A percentile compares a stretch with the other conserved stretches of the same genome.
phyloP scores from a whole-genome alignment of 345 rosid species.

The Lepidium africanum region DNA sequence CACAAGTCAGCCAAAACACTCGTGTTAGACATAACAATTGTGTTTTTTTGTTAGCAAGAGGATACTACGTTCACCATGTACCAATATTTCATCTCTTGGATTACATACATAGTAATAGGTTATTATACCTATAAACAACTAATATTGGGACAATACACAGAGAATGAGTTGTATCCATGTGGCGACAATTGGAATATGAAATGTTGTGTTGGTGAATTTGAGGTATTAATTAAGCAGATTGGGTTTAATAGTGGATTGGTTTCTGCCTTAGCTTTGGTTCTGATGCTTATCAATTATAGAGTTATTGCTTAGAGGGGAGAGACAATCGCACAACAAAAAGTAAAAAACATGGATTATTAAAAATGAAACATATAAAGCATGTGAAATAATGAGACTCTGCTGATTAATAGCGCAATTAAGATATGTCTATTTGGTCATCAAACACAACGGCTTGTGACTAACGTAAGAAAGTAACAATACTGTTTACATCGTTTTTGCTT shows the following conservation, averaged over 20 bases:
- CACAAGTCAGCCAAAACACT: too few species aligned
- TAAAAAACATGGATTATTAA: too few species aligned
- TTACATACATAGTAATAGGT: too few species aligned
- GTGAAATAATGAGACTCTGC: neutral
- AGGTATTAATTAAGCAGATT: conserved; percentile 44
- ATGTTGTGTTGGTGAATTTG: conserved; percentile 66
- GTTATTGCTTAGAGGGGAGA: conserved; percentile 46
- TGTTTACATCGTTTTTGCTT: neutral
- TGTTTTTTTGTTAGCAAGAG: too few species aligned
- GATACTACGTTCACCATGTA: too few species aligned
- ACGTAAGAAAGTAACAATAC: neutral
- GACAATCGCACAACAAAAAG: too few species aligned
- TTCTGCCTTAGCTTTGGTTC: conserved; percentile 49
- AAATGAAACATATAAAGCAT: too few species aligned
- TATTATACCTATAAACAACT: too few species aligned
- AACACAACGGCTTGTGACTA: conserved; percentile 7
- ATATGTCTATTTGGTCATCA: neutral
- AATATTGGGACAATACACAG: too few species aligned
- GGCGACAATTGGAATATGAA: conserved; percentile 28
- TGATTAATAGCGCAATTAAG: neutral
- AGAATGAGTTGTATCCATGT: conserved; percentile 26
- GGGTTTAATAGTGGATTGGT: conserved; percentile 15
- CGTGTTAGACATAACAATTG: too few species aligned
- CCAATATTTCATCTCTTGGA: too few species aligned
- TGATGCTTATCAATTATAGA: conserved; percentile 81